Percentiles rank a stretch among this genome's conserved stretches.
Evolutionary conservation across 169 alveolate genomes (phyloP).

Genomic region (Plasmodium coatneyi): DNA sequence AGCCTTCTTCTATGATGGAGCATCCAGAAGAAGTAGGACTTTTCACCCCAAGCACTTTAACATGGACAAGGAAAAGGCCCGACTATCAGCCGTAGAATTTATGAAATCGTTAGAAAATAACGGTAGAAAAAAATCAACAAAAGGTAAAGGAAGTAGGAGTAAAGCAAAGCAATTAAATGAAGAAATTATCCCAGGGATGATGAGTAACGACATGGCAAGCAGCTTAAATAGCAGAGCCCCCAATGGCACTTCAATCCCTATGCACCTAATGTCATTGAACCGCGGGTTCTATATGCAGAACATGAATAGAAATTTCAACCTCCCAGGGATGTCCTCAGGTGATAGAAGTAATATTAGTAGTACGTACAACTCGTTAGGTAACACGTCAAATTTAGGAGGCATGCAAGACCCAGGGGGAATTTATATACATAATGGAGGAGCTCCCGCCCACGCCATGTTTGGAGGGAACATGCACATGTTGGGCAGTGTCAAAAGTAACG

Average conservation of each 20-base stretch:
- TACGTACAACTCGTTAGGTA: slow-evolving; percentile 1
- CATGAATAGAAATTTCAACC: slow-evolving; percentile 53
- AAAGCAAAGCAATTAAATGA: slow-evolving; percentile 66
- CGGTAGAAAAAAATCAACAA: slow-evolving; percentile 80
- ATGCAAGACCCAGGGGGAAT: slow-evolving; percentile 24
- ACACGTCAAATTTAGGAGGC: slow-evolving; percentile 9
- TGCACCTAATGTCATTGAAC: slow-evolving; percentile 60
- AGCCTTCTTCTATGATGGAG: slow-evolving; percentile 86
- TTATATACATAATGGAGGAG: slow-evolving; percentile 13
- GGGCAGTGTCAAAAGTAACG: neutral
- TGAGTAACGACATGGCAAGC: slow-evolving; percentile 34
- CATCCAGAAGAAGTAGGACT: slow-evolving; percentile 86
- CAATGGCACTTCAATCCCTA: slow-evolving; percentile 27
- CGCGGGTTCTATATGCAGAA: slow-evolving; percentile 56
- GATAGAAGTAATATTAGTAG: slow-evolving; percentile 39
- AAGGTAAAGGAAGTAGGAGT: slow-evolving; percentile 68
- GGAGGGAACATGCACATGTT: slow-evolving; percentile 6
- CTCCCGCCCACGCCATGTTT: neutral
- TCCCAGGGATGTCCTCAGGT: neutral
- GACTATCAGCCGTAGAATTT: slow-evolving; percentile 86
- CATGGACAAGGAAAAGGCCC: slow-evolving; percentile 87
- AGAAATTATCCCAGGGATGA: slow-evolving; percentile 2
- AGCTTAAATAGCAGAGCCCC: slow-evolving; percentile 36
- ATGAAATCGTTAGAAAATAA: slow-evolving; percentile 84
- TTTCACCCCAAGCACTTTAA: slow-evolving; percentile 88